phyloP scores from a whole-genome alignment of 805 yeast genomes.

The Lipomyces orientalis region DNA sequence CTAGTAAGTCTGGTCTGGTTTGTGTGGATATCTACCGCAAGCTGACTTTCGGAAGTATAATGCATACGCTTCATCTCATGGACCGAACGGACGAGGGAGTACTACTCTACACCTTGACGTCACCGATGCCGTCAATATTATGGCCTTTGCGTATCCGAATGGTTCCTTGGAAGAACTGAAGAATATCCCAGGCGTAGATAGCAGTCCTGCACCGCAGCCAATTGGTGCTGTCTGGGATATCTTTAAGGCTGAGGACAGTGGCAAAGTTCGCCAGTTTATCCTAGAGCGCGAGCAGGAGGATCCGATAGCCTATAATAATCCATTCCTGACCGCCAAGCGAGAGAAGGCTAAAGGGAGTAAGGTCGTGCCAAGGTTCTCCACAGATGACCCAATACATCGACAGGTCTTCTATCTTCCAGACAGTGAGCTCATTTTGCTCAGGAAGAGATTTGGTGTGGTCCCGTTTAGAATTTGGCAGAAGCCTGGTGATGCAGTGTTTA shows the following conservation, averaged over 20 bases:
- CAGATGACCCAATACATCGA: constrained; percentile 35
- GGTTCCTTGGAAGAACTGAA: constrained; percentile 15
- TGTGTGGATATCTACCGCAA: background rate
- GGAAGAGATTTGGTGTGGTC: constrained; percentile 24
- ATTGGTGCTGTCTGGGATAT: constrained; percentile 36
- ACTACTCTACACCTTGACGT: constrained; percentile 32
- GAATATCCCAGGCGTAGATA: constrained; percentile 24
- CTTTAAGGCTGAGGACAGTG: constrained; percentile 31
- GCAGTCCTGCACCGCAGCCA: background rate
- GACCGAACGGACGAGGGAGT: constrained; percentile 23
- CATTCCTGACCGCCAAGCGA: constrained; percentile 17
- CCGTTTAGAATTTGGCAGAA: constrained; percentile 32
- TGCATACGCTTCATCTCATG: constrained; percentile 30
- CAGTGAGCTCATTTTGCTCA: constrained; percentile 26
- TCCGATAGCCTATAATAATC: constrained; percentile 27
- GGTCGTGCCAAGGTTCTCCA: constrained; percentile 8
- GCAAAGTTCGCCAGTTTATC: constrained; percentile 26
- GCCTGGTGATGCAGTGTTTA: constrained; percentile 37
- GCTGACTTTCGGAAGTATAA: constrained; percentile 17
- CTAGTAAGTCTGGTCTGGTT: constrained; percentile 4
- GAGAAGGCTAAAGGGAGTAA: constrained; percentile 14
- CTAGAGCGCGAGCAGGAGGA: constrained; percentile 29
- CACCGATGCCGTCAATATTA: constrained; percentile 33
- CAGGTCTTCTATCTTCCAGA: constrained; percentile 31
- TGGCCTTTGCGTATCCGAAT: constrained; percentile 26